A percentile compares a stretch with the other conserved stretches of the same genome.
Evolutionary conservation across 306 rosid genomes (phyloP).

Genomic region (Vigna unguiculata): DNA sequence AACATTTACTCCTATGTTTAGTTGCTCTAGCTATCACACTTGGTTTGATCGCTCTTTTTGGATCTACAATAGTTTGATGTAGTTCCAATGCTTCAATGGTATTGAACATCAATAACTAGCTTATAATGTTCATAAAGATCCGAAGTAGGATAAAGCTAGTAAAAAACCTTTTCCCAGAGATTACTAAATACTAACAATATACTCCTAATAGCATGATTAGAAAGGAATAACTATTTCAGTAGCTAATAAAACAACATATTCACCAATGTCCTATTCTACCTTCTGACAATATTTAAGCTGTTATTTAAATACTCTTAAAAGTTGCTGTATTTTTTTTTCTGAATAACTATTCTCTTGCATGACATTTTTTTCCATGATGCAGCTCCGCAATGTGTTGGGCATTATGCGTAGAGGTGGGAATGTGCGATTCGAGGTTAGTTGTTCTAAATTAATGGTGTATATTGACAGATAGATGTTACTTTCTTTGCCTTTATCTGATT

Average conservation of each 20-base stretch:
- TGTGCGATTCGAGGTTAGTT: conserved; percentile 79
- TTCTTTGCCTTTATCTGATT: conserved; percentile 25
- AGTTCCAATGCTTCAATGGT: background rate
- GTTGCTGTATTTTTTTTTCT: conserved; percentile 2
- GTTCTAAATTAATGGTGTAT: background rate
- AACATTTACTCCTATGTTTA: background rate
- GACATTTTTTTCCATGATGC: conserved; percentile 49
- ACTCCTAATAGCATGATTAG: background rate
- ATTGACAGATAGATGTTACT: background rate
- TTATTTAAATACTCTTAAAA: background rate
- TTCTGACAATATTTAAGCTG: conserved; percentile 5
- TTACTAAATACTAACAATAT: background rate
- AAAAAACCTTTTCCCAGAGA: conserved; percentile 5
- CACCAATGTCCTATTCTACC: background rate
- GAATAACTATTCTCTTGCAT: conserved; percentile 29
- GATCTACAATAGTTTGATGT: background rate
- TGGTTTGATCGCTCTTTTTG: conserved; percentile 6
- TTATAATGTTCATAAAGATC: conserved; percentile 18
- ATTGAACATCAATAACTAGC: conserved; percentile 30
- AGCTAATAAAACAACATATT: background rate
- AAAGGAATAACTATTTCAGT: conserved; percentile 23
- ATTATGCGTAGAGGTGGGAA: conserved; percentile 82
- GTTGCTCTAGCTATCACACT: conserved; percentile 17
- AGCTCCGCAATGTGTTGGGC: conserved; percentile 86
- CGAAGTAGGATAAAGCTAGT: background rate